phyloP scores from a whole-genome alignment of 352 stramenopile genomes.

The Phytophthora citricola region DNA sequence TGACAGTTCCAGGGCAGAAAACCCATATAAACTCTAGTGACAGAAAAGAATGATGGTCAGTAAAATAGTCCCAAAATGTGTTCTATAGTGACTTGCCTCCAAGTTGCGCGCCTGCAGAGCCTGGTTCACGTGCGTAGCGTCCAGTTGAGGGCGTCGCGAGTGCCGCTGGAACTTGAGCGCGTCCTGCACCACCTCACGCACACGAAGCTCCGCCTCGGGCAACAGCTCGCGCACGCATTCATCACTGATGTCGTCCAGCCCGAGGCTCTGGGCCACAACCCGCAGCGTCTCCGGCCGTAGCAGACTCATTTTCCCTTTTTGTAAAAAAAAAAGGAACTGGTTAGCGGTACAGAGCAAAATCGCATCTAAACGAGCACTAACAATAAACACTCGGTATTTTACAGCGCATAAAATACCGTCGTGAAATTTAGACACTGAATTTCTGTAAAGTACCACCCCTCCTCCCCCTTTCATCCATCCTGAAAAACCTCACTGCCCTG shows the following conservation, averaged over 20 bases:
- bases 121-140: constrained; percentile 78
- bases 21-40: constrained; percentile 75
- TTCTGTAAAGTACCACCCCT: no score
- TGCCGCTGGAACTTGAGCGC: constrained; percentile 87
- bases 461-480: no score
- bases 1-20: constrained; percentile 55
- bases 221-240: constrained; percentile 74
- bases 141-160: constrained; percentile 63
- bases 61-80: no score
- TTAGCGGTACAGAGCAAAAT: background rate
- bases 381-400: no score
- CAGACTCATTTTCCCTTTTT: constrained; percentile 64
- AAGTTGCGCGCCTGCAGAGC: constrained; percentile 75
- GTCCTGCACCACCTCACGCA: constrained; percentile 86
- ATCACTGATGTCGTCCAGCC: constrained; percentile 72
- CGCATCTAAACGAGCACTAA: no score
- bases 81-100: constrained; percentile 39
- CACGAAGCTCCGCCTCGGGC: constrained; percentile 79
- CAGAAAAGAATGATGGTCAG: constrained; percentile 6
- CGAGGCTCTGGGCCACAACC: constrained; percentile 78
- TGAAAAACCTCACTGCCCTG: no score
- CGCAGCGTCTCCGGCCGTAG: constrained; percentile 72
- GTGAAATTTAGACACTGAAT: no score
- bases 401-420: no score
- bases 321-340: constrained; percentile 15